A percentile compares a stretch with the other conserved stretches of the same genome.
Conservation (phyloP, 2,329 filamentous ascomycete genomes). For the Alternaria sp. region DNA sequence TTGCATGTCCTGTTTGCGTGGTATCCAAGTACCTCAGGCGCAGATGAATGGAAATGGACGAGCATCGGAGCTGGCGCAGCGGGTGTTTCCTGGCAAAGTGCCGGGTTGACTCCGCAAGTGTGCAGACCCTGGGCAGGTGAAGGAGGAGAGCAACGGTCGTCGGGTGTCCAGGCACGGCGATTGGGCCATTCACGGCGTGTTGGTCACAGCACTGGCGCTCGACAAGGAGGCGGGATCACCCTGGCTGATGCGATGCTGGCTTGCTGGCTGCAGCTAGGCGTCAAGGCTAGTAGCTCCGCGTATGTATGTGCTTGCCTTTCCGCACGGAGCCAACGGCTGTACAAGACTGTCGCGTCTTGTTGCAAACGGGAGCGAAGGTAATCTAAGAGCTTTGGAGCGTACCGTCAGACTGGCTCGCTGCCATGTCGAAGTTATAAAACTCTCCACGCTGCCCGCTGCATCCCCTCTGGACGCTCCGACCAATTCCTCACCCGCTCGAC, state of each 20-base stretch:
- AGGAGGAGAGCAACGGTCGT: slow-evolving; percentile 13
- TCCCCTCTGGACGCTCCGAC: slow-evolving; percentile 39
- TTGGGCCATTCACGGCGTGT: slow-evolving; percentile 31
- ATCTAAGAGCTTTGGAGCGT: slow-evolving; percentile 48
- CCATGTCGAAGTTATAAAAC: slow-evolving; percentile 49
- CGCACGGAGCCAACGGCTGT: slow-evolving; percentile 50
- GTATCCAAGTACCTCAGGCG: background rate
- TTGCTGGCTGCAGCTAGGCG: slow-evolving; percentile 28
- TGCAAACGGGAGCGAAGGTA: slow-evolving; percentile 51
- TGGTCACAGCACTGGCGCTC: slow-evolving; percentile 25
- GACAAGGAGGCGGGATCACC: slow-evolving; percentile 32
- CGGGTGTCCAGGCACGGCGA: slow-evolving; percentile 27
- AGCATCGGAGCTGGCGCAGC: slow-evolving; percentile 17
- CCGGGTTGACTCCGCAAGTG: slow-evolving; percentile 5
- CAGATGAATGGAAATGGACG: slow-evolving; percentile 15
- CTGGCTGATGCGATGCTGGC: slow-evolving; percentile 31
- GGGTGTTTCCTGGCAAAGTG: slow-evolving; percentile 30
- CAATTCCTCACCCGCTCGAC: slow-evolving; percentile 27
- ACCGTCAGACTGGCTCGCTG: slow-evolving; percentile 45
- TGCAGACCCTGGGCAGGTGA: slow-evolving; percentile 10
- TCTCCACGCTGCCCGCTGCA: slow-evolving; percentile 39
- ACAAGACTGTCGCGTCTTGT: slow-evolving; percentile 49
- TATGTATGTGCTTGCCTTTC: slow-evolving; percentile 46
- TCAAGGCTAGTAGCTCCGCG: slow-evolving; percentile 36
- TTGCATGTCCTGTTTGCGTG: slow-evolving; percentile 25